phyloP scores from a whole-genome alignment of 306 rosid species.

The Quercus glauca region DNA sequence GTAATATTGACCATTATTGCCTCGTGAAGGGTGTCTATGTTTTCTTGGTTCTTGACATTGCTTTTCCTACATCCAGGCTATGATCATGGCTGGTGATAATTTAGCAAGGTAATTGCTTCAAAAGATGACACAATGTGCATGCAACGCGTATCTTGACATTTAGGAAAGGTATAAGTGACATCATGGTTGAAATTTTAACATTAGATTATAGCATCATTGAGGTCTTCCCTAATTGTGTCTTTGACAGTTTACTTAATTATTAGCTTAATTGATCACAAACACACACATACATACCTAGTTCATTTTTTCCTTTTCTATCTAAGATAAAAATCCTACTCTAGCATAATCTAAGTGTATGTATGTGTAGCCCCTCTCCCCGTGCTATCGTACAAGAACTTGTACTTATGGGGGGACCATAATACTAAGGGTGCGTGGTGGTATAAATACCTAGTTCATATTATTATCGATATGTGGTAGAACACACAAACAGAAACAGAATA shows the following conservation, averaged over 20 bases:
- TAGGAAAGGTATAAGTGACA: constrained; percentile 58
- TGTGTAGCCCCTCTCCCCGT: neutral
- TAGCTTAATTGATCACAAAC: neutral
- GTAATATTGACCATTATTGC: neutral
- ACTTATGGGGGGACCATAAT: too few relatives aligned
- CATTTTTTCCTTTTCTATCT: too few relatives aligned
- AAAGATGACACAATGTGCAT: constrained; percentile 86
- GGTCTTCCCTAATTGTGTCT: neutral
- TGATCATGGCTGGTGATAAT: constrained; percentile 97
- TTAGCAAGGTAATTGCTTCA: constrained; percentile 83
- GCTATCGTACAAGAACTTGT: too few relatives aligned
- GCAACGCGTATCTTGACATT: constrained; percentile 86
- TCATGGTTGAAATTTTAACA: too few relatives aligned
- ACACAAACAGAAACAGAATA: neutral
- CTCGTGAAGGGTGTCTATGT: neutral
- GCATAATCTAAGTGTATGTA: neutral
- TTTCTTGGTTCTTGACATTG: constrained; percentile 8
- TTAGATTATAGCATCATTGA: constrained; percentile 5
- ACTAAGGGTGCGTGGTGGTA: too few relatives aligned
- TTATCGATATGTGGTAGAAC: neutral
- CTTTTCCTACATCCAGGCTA: constrained; percentile 59
- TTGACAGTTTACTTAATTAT: neutral
- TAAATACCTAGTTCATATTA: too few relatives aligned
- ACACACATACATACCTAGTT: neutral
- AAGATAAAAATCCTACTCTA: too few relatives aligned